phyloP scores from a whole-genome alignment of 441 rosid species.

The Euphorbia schlechtendalii region DNA sequence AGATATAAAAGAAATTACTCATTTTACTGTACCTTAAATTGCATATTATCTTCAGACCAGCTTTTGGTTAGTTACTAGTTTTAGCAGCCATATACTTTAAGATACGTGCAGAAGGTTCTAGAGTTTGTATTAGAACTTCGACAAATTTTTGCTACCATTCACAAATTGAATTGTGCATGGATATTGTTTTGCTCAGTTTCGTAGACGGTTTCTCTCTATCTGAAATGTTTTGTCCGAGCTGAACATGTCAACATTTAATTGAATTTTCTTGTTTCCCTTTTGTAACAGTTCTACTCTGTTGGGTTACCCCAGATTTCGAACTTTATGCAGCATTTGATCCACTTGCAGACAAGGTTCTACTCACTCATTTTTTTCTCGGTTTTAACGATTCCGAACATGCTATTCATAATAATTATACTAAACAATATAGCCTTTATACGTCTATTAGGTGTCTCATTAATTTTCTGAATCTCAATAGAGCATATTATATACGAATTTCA shows the following conservation, averaged over 20 bases:
- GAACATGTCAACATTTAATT: neutral
- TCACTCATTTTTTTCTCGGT: neutral
- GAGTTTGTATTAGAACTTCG: neutral
- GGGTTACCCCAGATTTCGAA: conserved; percentile 98
- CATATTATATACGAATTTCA: neutral
- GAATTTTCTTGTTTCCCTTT: neutral
- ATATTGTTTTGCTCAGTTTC: neutral
- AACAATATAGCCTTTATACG: neutral
- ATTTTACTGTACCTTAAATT: neutral
- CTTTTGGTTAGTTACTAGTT: neutral
- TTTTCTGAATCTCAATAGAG: neutral
- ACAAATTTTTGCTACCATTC: neutral
- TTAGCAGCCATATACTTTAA: neutral
- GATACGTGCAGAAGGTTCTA: neutral
- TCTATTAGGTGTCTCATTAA: too few species aligned
- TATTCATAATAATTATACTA: too few species aligned
- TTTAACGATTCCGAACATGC: neutral
- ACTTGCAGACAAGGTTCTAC: conserved; percentile 84
- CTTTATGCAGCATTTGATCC: conserved; percentile 98
- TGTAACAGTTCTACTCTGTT: conserved; percentile 77
- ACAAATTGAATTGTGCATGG: too few species aligned
- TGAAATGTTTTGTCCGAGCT: neutral
- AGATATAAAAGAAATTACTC: neutral
- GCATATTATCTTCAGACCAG: neutral
- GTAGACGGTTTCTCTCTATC: neutral